Percentiles rank a stretch among this genome's conserved stretches.
Evolutionary conservation across 805 yeast species (phyloP).

Genomic region (Blastobotrys americana): DNA sequence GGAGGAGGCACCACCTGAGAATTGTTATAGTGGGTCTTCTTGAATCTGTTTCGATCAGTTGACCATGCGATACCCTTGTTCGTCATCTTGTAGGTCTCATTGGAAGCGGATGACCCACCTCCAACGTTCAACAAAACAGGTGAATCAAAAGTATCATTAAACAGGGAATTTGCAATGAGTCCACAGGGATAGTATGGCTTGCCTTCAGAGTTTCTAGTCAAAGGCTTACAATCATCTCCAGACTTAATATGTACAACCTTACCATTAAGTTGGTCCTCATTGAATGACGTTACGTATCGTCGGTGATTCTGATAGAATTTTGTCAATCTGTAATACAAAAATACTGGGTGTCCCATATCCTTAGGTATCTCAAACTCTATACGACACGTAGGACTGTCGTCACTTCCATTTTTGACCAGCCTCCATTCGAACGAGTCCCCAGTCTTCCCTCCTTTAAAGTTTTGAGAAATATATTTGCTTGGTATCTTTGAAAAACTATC

Average conservation of each 20-base stretch:
- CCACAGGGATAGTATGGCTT: slow-evolving; percentile 88
- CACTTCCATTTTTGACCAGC: slow-evolving; percentile 35
- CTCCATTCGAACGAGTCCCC: slow-evolving; percentile 59
- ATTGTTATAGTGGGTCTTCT: slow-evolving; percentile 61
- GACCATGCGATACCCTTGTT: slow-evolving; percentile 76
- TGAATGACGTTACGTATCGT: slow-evolving; percentile 80
- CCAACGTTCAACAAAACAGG: slow-evolving; percentile 34
- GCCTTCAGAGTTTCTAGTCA: slow-evolving; percentile 45
- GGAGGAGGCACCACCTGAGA: slow-evolving; percentile 87
- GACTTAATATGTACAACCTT: slow-evolving; percentile 48
- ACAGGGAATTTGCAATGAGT: slow-evolving; percentile 81
- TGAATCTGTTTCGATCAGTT: slow-evolving; percentile 64
- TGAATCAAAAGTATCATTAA: slow-evolving; percentile 74
- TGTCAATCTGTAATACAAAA: slow-evolving; percentile 75
- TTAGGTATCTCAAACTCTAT: slow-evolving; percentile 67
- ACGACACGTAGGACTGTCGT: slow-evolving; percentile 41
- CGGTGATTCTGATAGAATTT: slow-evolving; percentile 94
- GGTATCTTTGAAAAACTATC: slow-evolving; percentile 48
- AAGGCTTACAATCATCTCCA: slow-evolving; percentile 55
- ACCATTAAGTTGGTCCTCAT: slow-evolving; percentile 75
- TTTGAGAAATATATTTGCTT: slow-evolving; percentile 45
- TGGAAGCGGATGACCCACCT: slow-evolving; percentile 27
- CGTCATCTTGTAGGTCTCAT: slow-evolving; percentile 36
- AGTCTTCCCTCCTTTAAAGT: slow-evolving; percentile 46
- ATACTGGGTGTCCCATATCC: slow-evolving; percentile 63